Evolutionary conservation across 331 rosid genomes (phyloP).

Genomic region (Erythrophleum ivorense): DNA sequence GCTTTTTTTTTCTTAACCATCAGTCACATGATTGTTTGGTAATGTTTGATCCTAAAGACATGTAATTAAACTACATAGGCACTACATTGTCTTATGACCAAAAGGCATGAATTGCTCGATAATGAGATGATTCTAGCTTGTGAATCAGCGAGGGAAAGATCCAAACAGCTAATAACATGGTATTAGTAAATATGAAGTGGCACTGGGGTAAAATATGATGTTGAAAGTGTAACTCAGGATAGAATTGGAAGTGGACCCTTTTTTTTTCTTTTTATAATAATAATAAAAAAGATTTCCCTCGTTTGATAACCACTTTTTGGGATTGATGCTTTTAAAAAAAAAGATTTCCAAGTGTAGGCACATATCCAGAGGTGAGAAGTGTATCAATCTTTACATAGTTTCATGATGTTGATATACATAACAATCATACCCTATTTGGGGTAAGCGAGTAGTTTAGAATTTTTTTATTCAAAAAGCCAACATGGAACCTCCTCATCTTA

Average conservation of each 20-base stretch:
- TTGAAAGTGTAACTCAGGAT: not conserved
- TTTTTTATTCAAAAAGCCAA: not conserved
- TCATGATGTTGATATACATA: not conserved
- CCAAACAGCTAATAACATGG: not conserved
- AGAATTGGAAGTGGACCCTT: not conserved
- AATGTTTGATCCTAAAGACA: slow-evolving; percentile 15
- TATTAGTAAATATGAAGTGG: not conserved
- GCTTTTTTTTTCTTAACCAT: not conserved
- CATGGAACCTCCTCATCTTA: no score
- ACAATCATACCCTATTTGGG: not conserved
- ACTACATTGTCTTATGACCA: not conserved
- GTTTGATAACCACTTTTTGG: no score
- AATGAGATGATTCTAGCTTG: not conserved
- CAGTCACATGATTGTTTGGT: slow-evolving; percentile 12
- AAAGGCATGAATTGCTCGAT: not conserved
- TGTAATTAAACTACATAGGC: not conserved
- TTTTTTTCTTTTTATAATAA: no score
- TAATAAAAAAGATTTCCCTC: no score
- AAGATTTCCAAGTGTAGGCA: not conserved
- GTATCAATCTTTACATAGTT: not conserved
- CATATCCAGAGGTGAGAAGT: not conserved
- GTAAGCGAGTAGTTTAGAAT: slow-evolving; percentile 2
- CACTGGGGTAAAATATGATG: not conserved
- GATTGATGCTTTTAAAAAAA: no score
- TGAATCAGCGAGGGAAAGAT: not conserved